Evolutionary conservation across 1,139 yeast genomes (phyloP).

Genomic region (Geotrichum europaeum): DNA sequence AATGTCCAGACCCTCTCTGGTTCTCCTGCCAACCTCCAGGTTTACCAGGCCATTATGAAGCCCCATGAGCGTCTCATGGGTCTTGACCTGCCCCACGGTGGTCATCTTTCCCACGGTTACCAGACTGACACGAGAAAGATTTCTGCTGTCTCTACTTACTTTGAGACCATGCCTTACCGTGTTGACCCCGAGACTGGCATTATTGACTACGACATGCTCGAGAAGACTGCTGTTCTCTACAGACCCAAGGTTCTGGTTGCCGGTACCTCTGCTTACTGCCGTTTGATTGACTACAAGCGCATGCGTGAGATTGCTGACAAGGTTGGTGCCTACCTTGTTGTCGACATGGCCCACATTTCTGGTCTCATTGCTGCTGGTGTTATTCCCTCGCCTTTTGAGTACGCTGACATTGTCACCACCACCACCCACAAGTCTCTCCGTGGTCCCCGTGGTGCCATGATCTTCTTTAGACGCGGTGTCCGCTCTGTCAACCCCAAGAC

Average conservation of each 20-base stretch:
- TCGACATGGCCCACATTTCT: constrained; percentile 96
- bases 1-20: constrained; percentile 93
- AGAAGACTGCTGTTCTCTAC: constrained; percentile 74
- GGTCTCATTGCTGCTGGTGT: constrained; percentile 93
- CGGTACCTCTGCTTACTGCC: constrained; percentile 93
- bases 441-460: constrained; percentile 99
- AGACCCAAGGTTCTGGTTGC: constrained; percentile 95
- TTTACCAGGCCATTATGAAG: constrained; percentile 85
- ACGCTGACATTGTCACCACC: constrained; percentile 93
- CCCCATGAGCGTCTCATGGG: constrained; percentile 96
- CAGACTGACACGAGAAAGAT: constrained; percentile 85
- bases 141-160: constrained; percentile 84
- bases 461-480: constrained; percentile 87
- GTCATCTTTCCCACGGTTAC: constrained; percentile 94
- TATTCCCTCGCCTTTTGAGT: constrained; percentile 86
- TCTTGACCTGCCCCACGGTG: constrained; percentile 93
- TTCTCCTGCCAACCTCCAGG: constrained; percentile 92
- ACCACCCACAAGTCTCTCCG: constrained; percentile 95
- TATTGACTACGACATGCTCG: constrained; percentile 86
- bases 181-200: constrained; percentile 78
- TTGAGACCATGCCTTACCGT: constrained; percentile 96
- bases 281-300: constrained; percentile 84
- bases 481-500: constrained; percentile 71
- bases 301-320: constrained; percentile 85
- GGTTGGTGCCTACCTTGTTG: constrained; percentile 85